Conservation (phyloP, 2,329 filamentous ascomycete species). For the Microsporum audouinii region DNA sequence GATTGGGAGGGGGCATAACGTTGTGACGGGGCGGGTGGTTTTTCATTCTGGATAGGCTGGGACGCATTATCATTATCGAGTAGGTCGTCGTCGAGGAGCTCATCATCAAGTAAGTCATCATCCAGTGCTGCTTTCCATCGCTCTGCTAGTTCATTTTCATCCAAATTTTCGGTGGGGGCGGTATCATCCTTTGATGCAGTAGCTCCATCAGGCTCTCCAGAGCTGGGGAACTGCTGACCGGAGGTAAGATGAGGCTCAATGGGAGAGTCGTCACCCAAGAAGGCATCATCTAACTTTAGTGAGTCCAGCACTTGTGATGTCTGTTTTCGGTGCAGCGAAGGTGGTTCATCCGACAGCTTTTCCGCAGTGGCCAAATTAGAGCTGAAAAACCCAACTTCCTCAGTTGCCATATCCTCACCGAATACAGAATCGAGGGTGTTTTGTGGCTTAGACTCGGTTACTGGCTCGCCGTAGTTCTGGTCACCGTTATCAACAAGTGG, state of each 20-base stretch:
- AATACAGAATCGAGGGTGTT: constrained; percentile 24
- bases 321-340: constrained; percentile 53
- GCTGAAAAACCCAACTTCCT: constrained; percentile 30
- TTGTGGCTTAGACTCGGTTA: constrained; percentile 20
- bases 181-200: background rate
- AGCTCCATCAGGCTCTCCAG: background rate
- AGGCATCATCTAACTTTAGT: constrained; percentile 25
- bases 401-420: constrained; percentile 29
- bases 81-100: constrained; percentile 52
- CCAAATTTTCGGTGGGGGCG: background rate
- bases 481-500: constrained; percentile 44
- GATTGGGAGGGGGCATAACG: background rate
- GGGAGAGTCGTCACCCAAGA: constrained; percentile 14
- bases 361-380: constrained; percentile 14
- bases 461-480: constrained; percentile 14
- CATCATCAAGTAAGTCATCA: constrained; percentile 56
- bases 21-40: background rate
- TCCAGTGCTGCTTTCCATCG: constrained; percentile 77
- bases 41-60: background rate
- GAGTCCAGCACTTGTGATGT: constrained; percentile 55
- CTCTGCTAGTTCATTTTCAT: constrained; percentile 57
- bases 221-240: background rate
- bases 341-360: constrained; percentile 12
- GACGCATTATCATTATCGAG: constrained; percentile 32
- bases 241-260: background rate